These are phyloP conservation scores for Chalaropsis thielavioides DNA, from an alignment of 2,329 filamentous ascomycete genomes.

Conservation along the genomic window DNA sequence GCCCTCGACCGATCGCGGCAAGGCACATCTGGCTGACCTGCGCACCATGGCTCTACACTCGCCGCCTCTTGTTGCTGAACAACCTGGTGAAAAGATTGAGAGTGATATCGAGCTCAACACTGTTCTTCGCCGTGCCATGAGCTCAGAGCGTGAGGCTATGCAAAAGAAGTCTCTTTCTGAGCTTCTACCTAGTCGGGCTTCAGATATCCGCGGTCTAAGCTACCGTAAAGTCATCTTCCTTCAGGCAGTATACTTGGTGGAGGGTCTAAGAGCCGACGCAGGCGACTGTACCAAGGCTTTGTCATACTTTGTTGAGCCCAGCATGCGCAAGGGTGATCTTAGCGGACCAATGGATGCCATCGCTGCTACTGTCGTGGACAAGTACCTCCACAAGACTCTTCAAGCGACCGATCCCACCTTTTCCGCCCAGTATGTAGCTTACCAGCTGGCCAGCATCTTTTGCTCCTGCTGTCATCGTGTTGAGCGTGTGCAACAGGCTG, in stretches of 20 bases:
- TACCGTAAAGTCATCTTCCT: slow-evolving; percentile 89
- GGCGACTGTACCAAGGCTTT: slow-evolving; percentile 84
- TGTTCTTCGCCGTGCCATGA: slow-evolving; percentile 74
- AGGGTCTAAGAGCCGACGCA: slow-evolving; percentile 69
- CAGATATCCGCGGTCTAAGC: slow-evolving; percentile 66
- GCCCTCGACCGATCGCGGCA: slow-evolving; percentile 55
- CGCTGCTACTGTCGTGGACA: slow-evolving; percentile 54
- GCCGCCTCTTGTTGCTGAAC: slow-evolving; percentile 72
- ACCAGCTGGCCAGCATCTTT: slow-evolving; percentile 74
- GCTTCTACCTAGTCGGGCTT: slow-evolving; percentile 60
- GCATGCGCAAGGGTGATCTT: slow-evolving; percentile 51
- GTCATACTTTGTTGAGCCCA: slow-evolving; percentile 89
- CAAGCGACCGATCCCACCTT: slow-evolving; percentile 59
- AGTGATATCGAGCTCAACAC: slow-evolving; percentile 96
- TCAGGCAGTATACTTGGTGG: slow-evolving; percentile 77
- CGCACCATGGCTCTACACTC: slow-evolving; percentile 76
- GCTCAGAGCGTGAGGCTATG: slow-evolving; percentile 57
- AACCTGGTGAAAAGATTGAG: slow-evolving; percentile 77
- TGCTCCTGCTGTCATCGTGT: slow-evolving; percentile 88
- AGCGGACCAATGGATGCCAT: slow-evolving; percentile 51
- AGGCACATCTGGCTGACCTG: slow-evolving; percentile 60
- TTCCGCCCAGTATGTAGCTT: slow-evolving; percentile 80
- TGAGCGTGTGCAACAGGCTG: slow-evolving; percentile 76
- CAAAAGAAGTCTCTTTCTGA: slow-evolving; percentile 67
- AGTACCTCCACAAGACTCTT: slow-evolving; percentile 64